phyloP scores from a whole-genome alignment of 169 alveolate genomes.

The Miamiensis avidus region DNA sequence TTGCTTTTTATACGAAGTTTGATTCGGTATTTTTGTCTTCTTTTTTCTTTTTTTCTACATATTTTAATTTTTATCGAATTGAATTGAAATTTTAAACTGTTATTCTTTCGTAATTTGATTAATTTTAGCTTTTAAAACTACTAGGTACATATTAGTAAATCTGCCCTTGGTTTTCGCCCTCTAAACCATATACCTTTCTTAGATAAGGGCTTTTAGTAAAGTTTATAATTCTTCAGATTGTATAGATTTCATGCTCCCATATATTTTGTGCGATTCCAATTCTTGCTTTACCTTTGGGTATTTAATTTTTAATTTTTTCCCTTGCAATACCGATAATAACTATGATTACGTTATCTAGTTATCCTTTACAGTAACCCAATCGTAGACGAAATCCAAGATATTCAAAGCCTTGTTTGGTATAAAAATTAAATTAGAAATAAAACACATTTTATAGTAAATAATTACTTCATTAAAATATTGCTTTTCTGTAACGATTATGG shows the following conservation, averaged over 20 bases:
- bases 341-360: not conserved
- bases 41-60: conserved; percentile 3
- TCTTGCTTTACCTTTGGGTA: not conserved
- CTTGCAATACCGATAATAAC: conserved; percentile 6
- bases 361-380: conserved; percentile 9
- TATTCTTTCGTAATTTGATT: too few species aligned
- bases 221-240: not conserved
- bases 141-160: not conserved
- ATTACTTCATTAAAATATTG: too few species aligned
- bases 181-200: not conserved
- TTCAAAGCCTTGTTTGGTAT: not conserved
- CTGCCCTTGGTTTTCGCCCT: not conserved
- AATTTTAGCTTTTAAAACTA: not conserved
- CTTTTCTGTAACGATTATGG: too few species aligned
- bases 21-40: not conserved
- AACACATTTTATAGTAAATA: too few species aligned
- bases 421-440: not conserved
- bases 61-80: not conserved
- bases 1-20: too few species aligned
- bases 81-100: not conserved
- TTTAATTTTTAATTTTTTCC: conserved; percentile 12
- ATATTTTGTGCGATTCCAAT: not conserved
- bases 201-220: not conserved
- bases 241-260: not conserved
- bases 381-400: not conserved